Evolutionary conservation across 2,329 filamentous ascomycete genomes (phyloP).

Genomic region (Trichoderma brevicompactum): DNA sequence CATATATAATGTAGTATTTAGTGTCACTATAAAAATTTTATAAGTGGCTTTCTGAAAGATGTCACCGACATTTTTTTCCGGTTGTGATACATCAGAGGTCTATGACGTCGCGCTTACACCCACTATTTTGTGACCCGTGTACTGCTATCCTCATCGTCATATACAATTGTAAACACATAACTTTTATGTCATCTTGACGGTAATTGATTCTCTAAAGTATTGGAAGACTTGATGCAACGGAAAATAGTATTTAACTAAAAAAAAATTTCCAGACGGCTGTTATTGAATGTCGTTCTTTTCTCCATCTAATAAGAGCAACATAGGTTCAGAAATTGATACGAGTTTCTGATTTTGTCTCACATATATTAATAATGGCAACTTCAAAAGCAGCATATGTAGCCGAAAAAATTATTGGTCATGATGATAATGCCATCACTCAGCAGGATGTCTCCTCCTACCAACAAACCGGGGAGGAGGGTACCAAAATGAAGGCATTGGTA

Average conservation of each 20-base stretch:
- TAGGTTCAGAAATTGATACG: too few species aligned
- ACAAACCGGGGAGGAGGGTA: conserved; percentile 51
- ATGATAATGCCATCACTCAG: conserved; percentile 63
- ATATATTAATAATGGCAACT: conserved; percentile 11
- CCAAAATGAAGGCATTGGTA: conserved; percentile 73
- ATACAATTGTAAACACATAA: background rate
- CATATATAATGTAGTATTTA: too few species aligned
- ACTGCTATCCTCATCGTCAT: background rate
- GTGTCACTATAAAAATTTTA: too few species aligned
- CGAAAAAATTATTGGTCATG: conserved; percentile 72
- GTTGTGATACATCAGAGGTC: background rate
- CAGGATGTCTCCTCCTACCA: conserved; percentile 71
- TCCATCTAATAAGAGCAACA: background rate
- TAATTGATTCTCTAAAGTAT: background rate
- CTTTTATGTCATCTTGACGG: background rate
- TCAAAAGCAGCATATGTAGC: conserved; percentile 68
- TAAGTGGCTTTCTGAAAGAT: too few species aligned
- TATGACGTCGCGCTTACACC: conserved; percentile 2
- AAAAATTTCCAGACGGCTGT: too few species aligned
- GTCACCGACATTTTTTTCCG: too few species aligned
- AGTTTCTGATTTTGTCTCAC: too few species aligned
- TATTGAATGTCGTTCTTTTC: background rate
- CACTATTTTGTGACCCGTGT: background rate
- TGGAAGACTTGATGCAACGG: background rate
- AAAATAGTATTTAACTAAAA: background rate